These are phyloP conservation scores for Ambrosiella cleistominuta DNA, from an alignment of 2,329 filamentous ascomycete genomes.

Conservation along the genomic window DNA sequence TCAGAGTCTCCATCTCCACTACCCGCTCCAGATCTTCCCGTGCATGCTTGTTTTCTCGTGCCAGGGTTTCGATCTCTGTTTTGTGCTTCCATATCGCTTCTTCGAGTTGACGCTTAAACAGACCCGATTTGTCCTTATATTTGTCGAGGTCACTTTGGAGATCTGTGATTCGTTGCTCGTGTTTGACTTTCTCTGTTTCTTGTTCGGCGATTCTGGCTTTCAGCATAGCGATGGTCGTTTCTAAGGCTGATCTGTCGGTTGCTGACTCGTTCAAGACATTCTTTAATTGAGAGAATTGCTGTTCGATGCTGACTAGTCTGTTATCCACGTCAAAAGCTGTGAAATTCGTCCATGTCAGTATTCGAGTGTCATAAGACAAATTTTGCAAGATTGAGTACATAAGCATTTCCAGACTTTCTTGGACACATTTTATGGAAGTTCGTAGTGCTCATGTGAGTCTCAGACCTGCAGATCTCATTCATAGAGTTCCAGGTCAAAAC, in stretches of 20 bases:
- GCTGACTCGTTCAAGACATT: conserved; percentile 54
- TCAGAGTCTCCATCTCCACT: conserved; percentile 36
- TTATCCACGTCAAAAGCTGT: conserved; percentile 66
- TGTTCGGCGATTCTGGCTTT: conserved; percentile 46
- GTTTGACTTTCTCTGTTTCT: conserved; percentile 28
- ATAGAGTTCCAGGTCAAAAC: not conserved
- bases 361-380: conserved; percentile 17
- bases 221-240: conserved; percentile 56
- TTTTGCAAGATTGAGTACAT: too few species aligned
- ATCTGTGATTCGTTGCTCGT: conserved; percentile 43
- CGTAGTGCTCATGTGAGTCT: not conserved
- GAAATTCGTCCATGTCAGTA: conserved; percentile 48
- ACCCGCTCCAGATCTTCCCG: conserved; percentile 36
- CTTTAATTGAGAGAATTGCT: conserved; percentile 53
- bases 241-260: conserved; percentile 48
- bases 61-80: conserved; percentile 37
- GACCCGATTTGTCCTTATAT: conserved; percentile 32
- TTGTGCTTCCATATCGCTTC: conserved; percentile 23
- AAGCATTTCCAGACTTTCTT: too few species aligned
- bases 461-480: not conserved
- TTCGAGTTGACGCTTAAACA: conserved; percentile 26
- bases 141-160: conserved; percentile 29
- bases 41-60: conserved; percentile 36
- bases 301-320: conserved; percentile 59
- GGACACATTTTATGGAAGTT: too few species aligned